phyloP scores from a whole-genome alignment of 768 basidiomycete genomes.

The Boletus tomentosulus region DNA sequence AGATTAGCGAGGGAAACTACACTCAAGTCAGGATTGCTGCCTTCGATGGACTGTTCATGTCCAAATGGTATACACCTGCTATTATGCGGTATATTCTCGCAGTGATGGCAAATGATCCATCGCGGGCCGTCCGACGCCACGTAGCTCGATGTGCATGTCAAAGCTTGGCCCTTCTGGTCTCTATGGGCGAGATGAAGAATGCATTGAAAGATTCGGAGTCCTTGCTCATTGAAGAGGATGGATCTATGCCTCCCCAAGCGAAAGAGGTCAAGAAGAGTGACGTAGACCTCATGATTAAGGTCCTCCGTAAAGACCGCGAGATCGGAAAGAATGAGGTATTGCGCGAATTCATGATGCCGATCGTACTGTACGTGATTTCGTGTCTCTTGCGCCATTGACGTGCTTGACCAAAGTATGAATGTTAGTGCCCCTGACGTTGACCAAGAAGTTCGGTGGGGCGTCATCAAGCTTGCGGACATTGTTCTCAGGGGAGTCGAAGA shows the following conservation, averaged over 20 bases:
- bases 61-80: conserved; percentile 79
- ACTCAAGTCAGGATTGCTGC: conserved; percentile 88
- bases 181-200: conserved; percentile 88
- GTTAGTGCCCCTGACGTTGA: conserved; percentile 70
- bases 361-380: conserved; percentile 59
- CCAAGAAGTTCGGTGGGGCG: conserved; percentile 85
- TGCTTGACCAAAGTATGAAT: neutral
- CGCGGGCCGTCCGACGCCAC: conserved; percentile 76
- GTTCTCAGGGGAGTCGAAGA: conserved; percentile 82
- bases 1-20: conserved; percentile 83
- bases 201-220: conserved; percentile 69
- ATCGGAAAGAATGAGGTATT: conserved; percentile 76
- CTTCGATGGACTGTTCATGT: conserved; percentile 89
- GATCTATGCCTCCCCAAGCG: conserved; percentile 60
- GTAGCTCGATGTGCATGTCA: conserved; percentile 84
- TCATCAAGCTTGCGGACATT: conserved; percentile 88
- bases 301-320: conserved; percentile 82
- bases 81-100: conserved; percentile 86
- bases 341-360: conserved; percentile 76
- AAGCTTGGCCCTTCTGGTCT: conserved; percentile 78
- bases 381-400: conserved; percentile 1
- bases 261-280: conserved; percentile 81
- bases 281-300: conserved; percentile 80
- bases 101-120: conserved; percentile 83
- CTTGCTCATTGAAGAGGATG: conserved; percentile 84